Percentiles rank a stretch among this genome's conserved stretches.
These are phyloP conservation scores for Allium fistulosum DNA, from an alignment of 106 monocot genomes.

Conservation along the genomic window DNA sequence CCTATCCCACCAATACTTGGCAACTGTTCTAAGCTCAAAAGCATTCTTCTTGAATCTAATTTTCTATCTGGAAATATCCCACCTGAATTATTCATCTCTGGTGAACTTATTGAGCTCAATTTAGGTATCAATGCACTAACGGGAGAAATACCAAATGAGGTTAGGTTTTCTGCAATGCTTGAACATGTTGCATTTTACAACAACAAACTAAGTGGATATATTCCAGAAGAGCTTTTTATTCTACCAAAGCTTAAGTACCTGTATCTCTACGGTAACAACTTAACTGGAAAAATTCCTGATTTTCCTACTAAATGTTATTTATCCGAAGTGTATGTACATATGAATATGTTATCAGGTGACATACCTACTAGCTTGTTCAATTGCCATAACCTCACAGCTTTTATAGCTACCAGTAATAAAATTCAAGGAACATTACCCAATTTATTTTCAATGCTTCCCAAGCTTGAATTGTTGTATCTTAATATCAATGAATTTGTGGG, in stretches of 20 bases:
- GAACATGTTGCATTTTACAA: conserved; percentile 21
- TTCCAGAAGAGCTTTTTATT: conserved; percentile 40
- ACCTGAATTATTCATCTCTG: conserved; percentile 19
- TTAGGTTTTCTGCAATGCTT: conserved; percentile 18
- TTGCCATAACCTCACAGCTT: conserved; percentile 27
- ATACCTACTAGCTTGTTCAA: conserved; percentile 38
- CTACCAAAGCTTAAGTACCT: conserved; percentile 35
- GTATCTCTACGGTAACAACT: conserved; percentile 47
- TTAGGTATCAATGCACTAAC: conserved; percentile 40
- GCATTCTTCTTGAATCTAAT: conserved; percentile 37
- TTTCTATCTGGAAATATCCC: conserved; percentile 47
- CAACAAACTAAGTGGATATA: conserved; percentile 47
- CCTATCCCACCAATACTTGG: conserved; percentile 38
- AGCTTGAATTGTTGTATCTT: conserved; percentile 30
- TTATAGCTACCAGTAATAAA: conserved; percentile 30
- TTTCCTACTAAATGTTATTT: conserved; percentile 30
- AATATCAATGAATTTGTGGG: conserved; percentile 39
- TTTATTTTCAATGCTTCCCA: conserved; percentile 19
- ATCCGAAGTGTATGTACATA: conserved; percentile 21
- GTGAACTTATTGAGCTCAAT: conserved; percentile 26
- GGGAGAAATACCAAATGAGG: conserved; percentile 41
- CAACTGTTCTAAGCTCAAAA: conserved; percentile 36
- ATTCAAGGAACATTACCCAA: conserved; percentile 36
- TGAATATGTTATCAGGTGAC: conserved; percentile 38
- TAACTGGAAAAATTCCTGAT: conserved; percentile 46